phyloP scores from a whole-genome alignment of 106 monocot species.

The Apostasia ramifera region DNA sequence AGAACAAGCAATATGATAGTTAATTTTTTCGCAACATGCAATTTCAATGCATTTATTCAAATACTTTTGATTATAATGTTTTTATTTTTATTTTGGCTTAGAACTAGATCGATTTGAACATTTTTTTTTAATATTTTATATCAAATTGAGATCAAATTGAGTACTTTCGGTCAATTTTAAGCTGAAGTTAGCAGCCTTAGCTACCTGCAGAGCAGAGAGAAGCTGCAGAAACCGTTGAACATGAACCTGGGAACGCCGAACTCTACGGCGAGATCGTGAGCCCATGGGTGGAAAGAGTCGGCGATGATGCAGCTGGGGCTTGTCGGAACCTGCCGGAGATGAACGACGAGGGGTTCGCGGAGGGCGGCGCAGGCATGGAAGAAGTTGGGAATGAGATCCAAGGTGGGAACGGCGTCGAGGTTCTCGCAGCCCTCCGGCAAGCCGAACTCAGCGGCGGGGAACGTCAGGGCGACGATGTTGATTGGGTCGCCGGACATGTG shows the following conservation, averaged over 20 bases:
- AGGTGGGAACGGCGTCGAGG: constrained; percentile 16
- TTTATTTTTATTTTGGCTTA: too few relatives aligned
- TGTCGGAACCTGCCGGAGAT: constrained; percentile 2
- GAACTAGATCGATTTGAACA: too few relatives aligned
- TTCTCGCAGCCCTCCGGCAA: constrained; percentile 41
- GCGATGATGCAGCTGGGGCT: constrained; percentile 37
- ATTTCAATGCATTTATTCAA: neutral
- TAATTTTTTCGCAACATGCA: too few relatives aligned
- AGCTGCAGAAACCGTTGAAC: constrained; percentile 24
- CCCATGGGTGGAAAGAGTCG: constrained; percentile 39
- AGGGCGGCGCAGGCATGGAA: constrained; percentile 12
- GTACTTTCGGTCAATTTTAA: constrained; percentile 3
- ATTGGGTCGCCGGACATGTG: constrained; percentile 17
- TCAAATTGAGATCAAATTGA: too few relatives aligned
- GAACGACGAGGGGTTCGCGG: constrained; percentile 3
- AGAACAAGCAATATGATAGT: too few relatives aligned
- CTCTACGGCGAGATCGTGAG: constrained; percentile 1
- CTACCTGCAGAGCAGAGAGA: constrained; percentile 12
- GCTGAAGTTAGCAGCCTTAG: constrained; percentile 27
- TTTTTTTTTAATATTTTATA: too few relatives aligned
- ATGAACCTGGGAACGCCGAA: constrained; percentile 22
- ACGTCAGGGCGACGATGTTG: constrained; percentile 26
- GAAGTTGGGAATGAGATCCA: constrained; percentile 1
- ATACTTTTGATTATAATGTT: neutral
- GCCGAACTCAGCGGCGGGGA: constrained; percentile 24